Evolutionary conservation across 345 rosid genomes (phyloP), one percentile per base, ranked within the genome.

Genomic region (Leavenworthia alabamica): DNA sequence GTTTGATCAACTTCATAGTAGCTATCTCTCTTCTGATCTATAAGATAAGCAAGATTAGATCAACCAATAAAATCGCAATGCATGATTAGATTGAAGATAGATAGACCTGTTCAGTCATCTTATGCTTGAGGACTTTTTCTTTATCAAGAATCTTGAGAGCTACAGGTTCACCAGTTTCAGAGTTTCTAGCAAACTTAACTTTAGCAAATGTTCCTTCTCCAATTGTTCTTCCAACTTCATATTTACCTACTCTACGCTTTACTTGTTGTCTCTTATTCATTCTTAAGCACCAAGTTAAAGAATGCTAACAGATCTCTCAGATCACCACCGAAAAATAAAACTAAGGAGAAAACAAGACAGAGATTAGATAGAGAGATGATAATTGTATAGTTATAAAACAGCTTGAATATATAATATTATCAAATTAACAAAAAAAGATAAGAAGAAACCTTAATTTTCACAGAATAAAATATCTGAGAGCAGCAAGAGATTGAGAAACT

Each of bases 121-220:
- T 89, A 79, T 93, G 88, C 75, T 85, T 87, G 52, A 93, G 89
- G 68, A 93, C 96, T 78, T 89, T 93, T 61, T 93, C 97, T 73
- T 85, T 89, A 73, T 93, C 99, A 27, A 93, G 93, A 60, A 93
- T 87, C 85, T 93, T 93, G 67, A 93, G 77, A 59, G 99, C 97
- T 17, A 93, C 99, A 10, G 84, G 76, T 14, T 86, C 88, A 15
- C 90, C 88, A 0, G 90, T 93, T 74, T 86, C 84, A 4, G 94
- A 87, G 62, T 89, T 93, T 61, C 86, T 82, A 1, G 97, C 99
- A 73, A 85, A 93, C 83, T 85, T 93, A 36, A 93, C 97, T 79
- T 93, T 93, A 4, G 97, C 99, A 78, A 93, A 93, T 47, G 99
- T 80, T 47, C 99, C 97, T 64, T 93, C 99, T 0, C 99, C 99